These are phyloP conservation scores for Agarophyton chilense DNA, from an alignment of 23 red algal species.

Conservation along the genomic window DNA sequence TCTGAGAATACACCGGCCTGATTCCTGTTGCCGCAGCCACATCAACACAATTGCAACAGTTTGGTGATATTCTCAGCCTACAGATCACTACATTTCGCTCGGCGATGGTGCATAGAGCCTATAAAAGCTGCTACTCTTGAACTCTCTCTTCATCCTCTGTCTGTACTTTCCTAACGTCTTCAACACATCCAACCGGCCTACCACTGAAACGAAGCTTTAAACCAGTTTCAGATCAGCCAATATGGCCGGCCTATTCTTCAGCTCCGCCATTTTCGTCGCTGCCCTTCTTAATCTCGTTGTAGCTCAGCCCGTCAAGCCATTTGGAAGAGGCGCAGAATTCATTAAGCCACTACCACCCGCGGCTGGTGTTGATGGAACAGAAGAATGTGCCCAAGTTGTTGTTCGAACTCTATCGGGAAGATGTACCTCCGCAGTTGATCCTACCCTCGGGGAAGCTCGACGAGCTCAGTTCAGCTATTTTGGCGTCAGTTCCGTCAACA, in stretches of 20 bases:
- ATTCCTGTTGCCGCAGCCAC: too few relatives aligned
- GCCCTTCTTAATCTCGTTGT: not conserved
- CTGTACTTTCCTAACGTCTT: not conserved
- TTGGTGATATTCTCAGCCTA: not conserved
- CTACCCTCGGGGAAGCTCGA: constrained; percentile 21
- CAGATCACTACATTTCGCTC: not conserved
- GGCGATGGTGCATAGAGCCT: not conserved
- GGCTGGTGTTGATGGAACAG: not conserved
- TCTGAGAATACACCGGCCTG: too few relatives aligned
- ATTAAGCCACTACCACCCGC: constrained; percentile 2
- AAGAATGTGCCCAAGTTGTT: not conserved
- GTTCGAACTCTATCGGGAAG: constrained; percentile 3
- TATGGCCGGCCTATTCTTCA: not conserved
- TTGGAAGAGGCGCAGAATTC: not conserved
- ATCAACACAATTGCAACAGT: not conserved
- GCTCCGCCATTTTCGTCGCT: not conserved
- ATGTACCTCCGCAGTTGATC: constrained; percentile 38
- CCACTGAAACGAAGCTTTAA: too few relatives aligned
- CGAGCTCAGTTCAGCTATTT: constrained; percentile 40
- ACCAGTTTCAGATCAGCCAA: not conserved
- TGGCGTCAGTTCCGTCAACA: not conserved
- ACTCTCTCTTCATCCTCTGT: not conserved
- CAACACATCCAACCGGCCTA: too few relatives aligned
- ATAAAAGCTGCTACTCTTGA: not conserved
- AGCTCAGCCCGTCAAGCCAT: not conserved